Evolutionary conservation across 2,329 filamentous ascomycete genomes (phyloP).

Genomic region (Stagonosporopsis vannaccii): DNA sequence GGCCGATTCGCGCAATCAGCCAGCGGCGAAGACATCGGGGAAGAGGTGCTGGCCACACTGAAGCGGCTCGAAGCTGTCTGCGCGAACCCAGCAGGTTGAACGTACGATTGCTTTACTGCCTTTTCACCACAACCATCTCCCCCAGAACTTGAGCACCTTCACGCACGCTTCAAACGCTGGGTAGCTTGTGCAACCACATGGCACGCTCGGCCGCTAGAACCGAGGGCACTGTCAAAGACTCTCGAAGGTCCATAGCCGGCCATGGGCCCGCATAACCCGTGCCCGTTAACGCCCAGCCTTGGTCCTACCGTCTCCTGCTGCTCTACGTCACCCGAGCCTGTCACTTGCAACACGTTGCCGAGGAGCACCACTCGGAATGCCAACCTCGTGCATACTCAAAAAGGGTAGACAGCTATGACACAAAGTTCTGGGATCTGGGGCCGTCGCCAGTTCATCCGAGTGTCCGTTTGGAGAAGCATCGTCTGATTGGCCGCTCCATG

Average conservation of each 20-base stretch:
- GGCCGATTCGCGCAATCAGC: conserved; percentile 67
- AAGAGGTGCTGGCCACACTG: conserved; percentile 73
- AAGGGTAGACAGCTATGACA: not conserved
- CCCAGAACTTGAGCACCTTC: not conserved
- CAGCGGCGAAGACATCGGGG: conserved; percentile 65
- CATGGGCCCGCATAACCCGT: too few species aligned
- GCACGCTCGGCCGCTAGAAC: not conserved
- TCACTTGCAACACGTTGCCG: not conserved
- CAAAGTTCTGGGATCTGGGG: conserved; percentile 2
- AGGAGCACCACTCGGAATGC: not conserved
- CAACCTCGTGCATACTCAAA: not conserved
- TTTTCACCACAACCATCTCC: not conserved
- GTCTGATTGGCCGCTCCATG: conserved; percentile 36
- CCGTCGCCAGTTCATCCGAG: conserved; percentile 7
- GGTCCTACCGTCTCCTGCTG: not conserved
- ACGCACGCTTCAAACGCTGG: not conserved
- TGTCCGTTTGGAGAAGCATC: not conserved
- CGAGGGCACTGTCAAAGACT: not conserved
- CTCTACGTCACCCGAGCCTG: not conserved
- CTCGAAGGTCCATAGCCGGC: not conserved
- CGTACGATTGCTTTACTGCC: not conserved
- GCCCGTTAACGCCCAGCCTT: not conserved
- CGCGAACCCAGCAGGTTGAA: conserved; percentile 33
- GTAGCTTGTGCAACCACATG: not conserved
- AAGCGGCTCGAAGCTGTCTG: conserved; percentile 70